These are phyloP conservation scores for Pseudogymnoascus sp. DNA, from an alignment of 2,329 filamentous ascomycete genomes.

Conservation along the genomic window DNA sequence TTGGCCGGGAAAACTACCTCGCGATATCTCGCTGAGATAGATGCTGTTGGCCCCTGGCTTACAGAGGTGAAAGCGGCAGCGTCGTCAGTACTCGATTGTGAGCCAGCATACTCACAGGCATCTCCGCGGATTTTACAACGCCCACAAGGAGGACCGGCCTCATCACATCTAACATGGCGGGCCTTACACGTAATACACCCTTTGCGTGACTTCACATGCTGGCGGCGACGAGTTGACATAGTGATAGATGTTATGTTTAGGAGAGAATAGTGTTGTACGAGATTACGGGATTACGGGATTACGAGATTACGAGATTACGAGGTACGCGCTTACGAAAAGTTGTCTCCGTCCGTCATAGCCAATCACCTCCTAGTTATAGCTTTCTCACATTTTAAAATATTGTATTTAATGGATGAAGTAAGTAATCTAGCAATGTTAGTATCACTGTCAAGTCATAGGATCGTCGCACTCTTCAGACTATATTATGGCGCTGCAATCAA, in stretches of 20 bases:
- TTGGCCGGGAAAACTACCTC: not conserved
- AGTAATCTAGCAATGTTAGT: not conserved
- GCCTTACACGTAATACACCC: constrained; percentile 20
- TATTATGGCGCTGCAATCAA: not conserved
- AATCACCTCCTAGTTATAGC: not conserved
- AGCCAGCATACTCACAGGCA: constrained; percentile 1
- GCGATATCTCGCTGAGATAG: not conserved
- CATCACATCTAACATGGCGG: constrained; percentile 30
- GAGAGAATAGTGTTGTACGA: not conserved
- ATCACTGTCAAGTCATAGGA: not conserved
- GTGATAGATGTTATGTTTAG: not conserved
- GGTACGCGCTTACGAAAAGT: not conserved
- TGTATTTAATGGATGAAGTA: not conserved
- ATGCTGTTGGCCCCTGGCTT: not conserved
- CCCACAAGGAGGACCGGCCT: constrained; percentile 24
- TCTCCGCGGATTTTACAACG: constrained; percentile 22
- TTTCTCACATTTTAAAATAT: not conserved
- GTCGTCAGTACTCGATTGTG: not conserved
- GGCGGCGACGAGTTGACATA: constrained; percentile 8
- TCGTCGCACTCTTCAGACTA: not conserved
- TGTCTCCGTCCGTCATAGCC: not conserved
- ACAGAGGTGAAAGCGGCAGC: not conserved
- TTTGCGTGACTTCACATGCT: constrained; percentile 7
- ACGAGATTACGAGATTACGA: not conserved
- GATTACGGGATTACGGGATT: not conserved